Conservation (phyloP, 306 rosid species). For the Cyclanthera cordifolia region DNA sequence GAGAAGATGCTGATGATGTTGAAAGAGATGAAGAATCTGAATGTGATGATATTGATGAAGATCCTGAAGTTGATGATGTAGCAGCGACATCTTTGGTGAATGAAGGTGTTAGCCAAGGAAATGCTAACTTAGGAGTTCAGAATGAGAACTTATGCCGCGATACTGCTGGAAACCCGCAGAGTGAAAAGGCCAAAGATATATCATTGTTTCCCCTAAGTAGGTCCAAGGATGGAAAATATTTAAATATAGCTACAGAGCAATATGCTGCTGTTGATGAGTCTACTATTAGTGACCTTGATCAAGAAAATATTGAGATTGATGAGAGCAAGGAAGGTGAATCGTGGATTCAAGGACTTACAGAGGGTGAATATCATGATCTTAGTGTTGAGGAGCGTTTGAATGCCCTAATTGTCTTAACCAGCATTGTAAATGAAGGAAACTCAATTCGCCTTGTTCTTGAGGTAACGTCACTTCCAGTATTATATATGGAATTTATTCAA, state of each 20-base stretch:
- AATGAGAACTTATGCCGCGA: slow-evolving; percentile 35
- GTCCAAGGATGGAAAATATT: slow-evolving; percentile 39
- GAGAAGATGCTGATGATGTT: slow-evolving; percentile 79
- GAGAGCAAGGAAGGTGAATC: slow-evolving; percentile 91
- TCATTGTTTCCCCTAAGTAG: slow-evolving; percentile 36
- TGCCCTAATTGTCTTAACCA: slow-evolving; percentile 72
- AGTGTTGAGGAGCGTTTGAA: slow-evolving; percentile 87
- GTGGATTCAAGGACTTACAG: slow-evolving; percentile 93
- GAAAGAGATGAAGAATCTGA: slow-evolving; percentile 91
- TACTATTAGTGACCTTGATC: slow-evolving; percentile 31
- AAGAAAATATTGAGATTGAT: slow-evolving; percentile 90
- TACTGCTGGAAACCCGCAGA: slow-evolving; percentile 32
- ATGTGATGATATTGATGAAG: slow-evolving; percentile 81
- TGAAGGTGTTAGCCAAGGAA: slow-evolving; percentile 35
- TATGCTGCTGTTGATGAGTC: slow-evolving; percentile 31
- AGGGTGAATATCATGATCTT: slow-evolving; percentile 91
- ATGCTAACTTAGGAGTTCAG: slow-evolving; percentile 41
- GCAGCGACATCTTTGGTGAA: slow-evolving; percentile 42
- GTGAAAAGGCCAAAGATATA: slow-evolving; percentile 40
- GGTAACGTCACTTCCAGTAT: slow-evolving; percentile 26
- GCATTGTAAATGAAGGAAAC: slow-evolving; percentile 97
- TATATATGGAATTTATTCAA: neutral
- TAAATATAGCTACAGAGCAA: slow-evolving; percentile 23
- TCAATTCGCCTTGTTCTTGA: slow-evolving; percentile 85
- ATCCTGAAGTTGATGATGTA: slow-evolving; percentile 81